phyloP scores from a whole-genome alignment of 2,329 filamentous ascomycete genomes.

The Beauveria medogensis region DNA sequence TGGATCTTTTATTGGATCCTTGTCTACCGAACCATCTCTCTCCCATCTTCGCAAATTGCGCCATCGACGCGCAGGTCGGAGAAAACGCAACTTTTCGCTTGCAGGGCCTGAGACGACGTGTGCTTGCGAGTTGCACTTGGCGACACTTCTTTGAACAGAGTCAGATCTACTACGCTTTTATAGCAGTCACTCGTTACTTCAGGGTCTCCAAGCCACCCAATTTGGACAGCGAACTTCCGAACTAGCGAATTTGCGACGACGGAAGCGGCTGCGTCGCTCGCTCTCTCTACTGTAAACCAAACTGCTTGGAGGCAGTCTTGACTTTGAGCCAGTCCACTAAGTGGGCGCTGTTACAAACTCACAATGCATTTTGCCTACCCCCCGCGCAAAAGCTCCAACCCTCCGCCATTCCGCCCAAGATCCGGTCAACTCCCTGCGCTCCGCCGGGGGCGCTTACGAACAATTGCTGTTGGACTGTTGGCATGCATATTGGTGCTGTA shows the following conservation, averaged over 20 bases:
- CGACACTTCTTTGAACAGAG: background rate
- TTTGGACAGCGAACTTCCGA: background rate
- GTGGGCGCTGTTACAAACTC: background rate
- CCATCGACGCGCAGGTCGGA: background rate
- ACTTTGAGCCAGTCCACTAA: background rate
- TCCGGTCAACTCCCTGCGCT: slow-evolving; percentile 44
- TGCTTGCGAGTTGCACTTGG: background rate
- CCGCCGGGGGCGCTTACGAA: slow-evolving; percentile 56
- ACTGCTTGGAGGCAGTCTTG: background rate
- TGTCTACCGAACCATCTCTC: background rate
- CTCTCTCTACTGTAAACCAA: background rate
- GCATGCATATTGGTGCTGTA: slow-evolving; percentile 52
- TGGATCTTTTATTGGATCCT: background rate
- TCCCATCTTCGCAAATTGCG: background rate
- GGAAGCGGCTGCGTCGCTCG: background rate
- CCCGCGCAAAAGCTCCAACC: slow-evolving; percentile 72
- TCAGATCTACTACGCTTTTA: background rate
- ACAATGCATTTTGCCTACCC: slow-evolving; percentile 86
- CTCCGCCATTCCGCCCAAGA: slow-evolving; percentile 60
- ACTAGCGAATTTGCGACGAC: background rate
- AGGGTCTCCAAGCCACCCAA: background rate
- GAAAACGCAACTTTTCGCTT: background rate
- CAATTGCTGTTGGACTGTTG: slow-evolving; percentile 46
- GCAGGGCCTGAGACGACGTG: background rate
- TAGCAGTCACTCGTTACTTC: background rate